Evolutionary conservation across 345 rosid genomes (phyloP).

Genomic region (Rubroshorea leprosula): DNA sequence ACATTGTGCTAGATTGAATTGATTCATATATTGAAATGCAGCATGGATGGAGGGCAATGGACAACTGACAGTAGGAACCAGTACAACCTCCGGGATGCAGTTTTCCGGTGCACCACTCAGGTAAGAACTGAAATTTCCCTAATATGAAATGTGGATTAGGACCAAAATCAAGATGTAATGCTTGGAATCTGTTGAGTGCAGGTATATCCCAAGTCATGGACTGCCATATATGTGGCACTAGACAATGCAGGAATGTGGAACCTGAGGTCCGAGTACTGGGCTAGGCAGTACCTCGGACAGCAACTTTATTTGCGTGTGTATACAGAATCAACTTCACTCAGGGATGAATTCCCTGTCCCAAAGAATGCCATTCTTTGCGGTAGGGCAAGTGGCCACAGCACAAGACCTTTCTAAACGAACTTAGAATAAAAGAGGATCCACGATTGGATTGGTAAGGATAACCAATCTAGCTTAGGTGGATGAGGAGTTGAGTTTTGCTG

Average conservation of each 20-base stretch:
- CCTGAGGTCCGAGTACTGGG: constrained; percentile 89
- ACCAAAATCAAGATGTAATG: background rate
- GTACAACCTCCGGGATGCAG: constrained; percentile 84
- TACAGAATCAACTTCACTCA: constrained; percentile 65
- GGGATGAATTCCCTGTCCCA: constrained; percentile 89
- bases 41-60: constrained; percentile 98
- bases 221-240: constrained; percentile 74
- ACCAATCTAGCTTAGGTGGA: constrained; percentile 11
- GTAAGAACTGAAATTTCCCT: constrained; percentile 23
- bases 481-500: constrained; percentile 21
- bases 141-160: no score
- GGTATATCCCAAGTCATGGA: constrained; percentile 93
- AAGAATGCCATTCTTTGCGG: constrained; percentile 87
- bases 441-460: constrained; percentile 13
- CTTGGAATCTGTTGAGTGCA: constrained; percentile 18
- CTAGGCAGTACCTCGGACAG: constrained; percentile 90
- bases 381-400: constrained; percentile 60
- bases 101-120: constrained; percentile 74
- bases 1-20: background rate
- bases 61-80: constrained; percentile 47
- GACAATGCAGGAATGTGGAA: constrained; percentile 99
- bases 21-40: constrained; percentile 26
- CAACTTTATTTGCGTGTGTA: constrained; percentile 79
- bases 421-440: constrained; percentile 8
- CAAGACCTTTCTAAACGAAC: constrained; percentile 52